phyloP scores from a whole-genome alignment of 768 basidiomycete genomes.

The Tricholoma saponaceum region DNA sequence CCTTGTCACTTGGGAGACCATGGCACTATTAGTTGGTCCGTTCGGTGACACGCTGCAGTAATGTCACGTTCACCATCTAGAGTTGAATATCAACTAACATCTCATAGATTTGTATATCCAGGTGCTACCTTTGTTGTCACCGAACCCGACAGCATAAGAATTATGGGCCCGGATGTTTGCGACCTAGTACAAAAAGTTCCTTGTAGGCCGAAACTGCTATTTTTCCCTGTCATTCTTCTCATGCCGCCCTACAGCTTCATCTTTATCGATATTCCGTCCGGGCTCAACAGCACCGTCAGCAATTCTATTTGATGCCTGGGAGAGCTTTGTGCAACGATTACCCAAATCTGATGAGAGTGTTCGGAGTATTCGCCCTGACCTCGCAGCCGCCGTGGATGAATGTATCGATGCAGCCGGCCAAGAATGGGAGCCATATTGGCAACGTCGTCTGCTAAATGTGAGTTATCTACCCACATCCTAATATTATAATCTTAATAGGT shows the following conservation, averaged over 20 bases:
- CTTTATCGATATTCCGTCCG: constrained; percentile 82
- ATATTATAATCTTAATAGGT: background rate
- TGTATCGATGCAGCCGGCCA: constrained; percentile 92
- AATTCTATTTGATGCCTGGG: constrained; percentile 87
- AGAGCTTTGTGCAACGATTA: constrained; percentile 76
- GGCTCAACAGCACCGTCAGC: constrained; percentile 91
- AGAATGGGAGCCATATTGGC: constrained; percentile 91
- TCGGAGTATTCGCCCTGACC: constrained; percentile 73
- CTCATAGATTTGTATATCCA: constrained; percentile 71
- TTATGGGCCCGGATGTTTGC: constrained; percentile 72
- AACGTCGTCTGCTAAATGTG: constrained; percentile 80
- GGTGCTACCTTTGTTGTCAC: constrained; percentile 76
- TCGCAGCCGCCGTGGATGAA: constrained; percentile 56
- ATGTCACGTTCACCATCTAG: constrained; percentile 22
- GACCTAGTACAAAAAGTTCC: constrained; percentile 96
- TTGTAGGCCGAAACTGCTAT: constrained; percentile 38
- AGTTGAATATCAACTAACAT: constrained; percentile 9
- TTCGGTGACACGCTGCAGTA: constrained; percentile 84
- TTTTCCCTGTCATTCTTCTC: background rate
- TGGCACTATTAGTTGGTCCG: constrained; percentile 87
- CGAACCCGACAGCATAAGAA: constrained; percentile 87
- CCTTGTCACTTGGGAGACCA: constrained; percentile 74
- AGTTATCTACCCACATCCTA: constrained; percentile 16
- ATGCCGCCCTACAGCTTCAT: constrained; percentile 49
- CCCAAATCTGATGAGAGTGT: constrained; percentile 94